These are phyloP conservation scores for Chlorella sp. DNA, from an alignment of 139 green algal genomes.

Conservation along the genomic window DNA sequence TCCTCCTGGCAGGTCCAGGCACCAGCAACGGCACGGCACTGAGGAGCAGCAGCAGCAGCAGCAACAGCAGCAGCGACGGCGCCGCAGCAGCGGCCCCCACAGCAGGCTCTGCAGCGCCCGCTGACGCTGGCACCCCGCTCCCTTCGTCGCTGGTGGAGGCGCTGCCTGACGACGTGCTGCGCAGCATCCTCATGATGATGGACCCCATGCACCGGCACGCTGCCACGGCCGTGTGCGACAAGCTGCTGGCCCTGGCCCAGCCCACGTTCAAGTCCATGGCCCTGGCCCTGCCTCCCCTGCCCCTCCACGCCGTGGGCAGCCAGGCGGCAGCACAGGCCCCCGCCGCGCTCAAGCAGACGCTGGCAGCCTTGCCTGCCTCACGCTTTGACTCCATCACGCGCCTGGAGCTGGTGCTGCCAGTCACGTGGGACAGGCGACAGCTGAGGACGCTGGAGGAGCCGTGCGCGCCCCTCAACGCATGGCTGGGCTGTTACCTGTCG, in stretches of 20 bases:
- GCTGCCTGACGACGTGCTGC: conserved; percentile 2
- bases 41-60: background rate
- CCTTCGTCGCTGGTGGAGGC: background rate
- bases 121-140: background rate
- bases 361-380: background rate
- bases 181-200: background rate
- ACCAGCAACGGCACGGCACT: background rate
- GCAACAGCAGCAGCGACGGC: background rate
- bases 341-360: background rate
- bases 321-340: background rate
- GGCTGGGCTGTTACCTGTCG: conserved; percentile 1
- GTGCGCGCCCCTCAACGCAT: background rate
- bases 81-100: background rate
- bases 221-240: background rate
- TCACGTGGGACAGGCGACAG: background rate
- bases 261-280: conserved; percentile 4
- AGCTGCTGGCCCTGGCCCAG: background rate
- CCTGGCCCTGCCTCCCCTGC: background rate
- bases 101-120: background rate
- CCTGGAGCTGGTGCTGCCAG: conserved; percentile 1
- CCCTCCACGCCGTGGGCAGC: background rate
- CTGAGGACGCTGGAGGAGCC: background rate
- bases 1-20: background rate
- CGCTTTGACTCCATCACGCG: background rate
- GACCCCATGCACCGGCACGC: background rate